These are phyloP conservation scores for Earliella scabrosa DNA, from an alignment of 1,284 basidiomycete genomes.

Conservation along the genomic window DNA sequence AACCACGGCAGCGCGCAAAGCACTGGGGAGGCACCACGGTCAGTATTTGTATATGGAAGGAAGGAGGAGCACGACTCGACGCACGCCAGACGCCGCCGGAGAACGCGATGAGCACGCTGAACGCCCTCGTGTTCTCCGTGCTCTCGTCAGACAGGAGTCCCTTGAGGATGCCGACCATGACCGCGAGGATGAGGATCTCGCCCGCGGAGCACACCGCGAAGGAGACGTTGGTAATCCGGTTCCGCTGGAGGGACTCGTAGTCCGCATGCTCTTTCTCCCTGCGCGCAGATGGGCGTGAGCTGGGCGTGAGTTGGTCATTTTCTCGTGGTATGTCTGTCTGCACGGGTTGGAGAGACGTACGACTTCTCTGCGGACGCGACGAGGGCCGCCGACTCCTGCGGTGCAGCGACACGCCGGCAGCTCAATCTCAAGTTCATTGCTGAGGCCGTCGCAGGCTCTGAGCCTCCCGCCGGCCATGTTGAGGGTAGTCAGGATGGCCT, in stretches of 20 bases:
- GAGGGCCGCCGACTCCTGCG: constrained; percentile 52
- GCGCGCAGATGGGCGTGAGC: background rate
- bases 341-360: too few species aligned
- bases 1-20: constrained; percentile 82
- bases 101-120: constrained; percentile 78
- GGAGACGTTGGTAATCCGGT: constrained; percentile 81
- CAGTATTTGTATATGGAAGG: too few species aligned
- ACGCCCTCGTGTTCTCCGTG: constrained; percentile 74
- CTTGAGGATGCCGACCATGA: constrained; percentile 81
- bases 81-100: constrained; percentile 76
- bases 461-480: too few species aligned
- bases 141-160: constrained; percentile 66
- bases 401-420: constrained; percentile 74
- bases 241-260: constrained; percentile 71
- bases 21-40: constrained; percentile 50
- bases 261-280: constrained; percentile 63
- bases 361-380: constrained; percentile 48
- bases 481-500: too few species aligned
- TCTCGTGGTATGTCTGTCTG: too few species aligned
- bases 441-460: too few species aligned
- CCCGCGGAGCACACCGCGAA: constrained; percentile 76
- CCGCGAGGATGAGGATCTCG: constrained; percentile 71
- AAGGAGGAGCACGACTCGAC: too few species aligned
- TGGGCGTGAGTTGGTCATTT: too few species aligned
- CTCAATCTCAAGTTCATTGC: too few species aligned